Conservation (phyloP, 768 basidiomycete genomes). For the Pilatotrama ljubarskyi region DNA sequence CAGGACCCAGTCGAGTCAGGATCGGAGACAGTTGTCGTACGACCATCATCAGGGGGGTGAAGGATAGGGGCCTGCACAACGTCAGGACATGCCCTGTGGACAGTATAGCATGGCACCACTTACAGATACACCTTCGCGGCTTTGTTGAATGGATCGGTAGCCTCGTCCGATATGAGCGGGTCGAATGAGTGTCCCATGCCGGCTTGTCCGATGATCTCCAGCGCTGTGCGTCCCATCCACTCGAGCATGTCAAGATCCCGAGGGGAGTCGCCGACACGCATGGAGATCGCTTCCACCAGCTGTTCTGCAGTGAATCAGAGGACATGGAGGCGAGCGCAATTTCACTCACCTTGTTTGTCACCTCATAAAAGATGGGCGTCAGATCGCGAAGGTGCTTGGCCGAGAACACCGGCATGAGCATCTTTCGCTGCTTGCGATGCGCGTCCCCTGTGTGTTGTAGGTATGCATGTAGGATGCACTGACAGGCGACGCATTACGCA, state of each 20-base stretch:
- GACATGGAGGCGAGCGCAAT: not conserved
- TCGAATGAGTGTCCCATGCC: slow-evolving; percentile 45
- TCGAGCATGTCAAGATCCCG: slow-evolving; percentile 28
- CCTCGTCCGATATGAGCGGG: slow-evolving; percentile 34
- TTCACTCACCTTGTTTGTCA: slow-evolving; percentile 16
- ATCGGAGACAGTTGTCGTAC: slow-evolving; percentile 47
- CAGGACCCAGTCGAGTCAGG: slow-evolving; percentile 41
- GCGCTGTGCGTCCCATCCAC: slow-evolving; percentile 31
- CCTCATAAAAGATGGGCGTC: slow-evolving; percentile 26
- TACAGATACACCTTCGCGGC: slow-evolving; percentile 35
- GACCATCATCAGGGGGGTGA: slow-evolving; percentile 36
- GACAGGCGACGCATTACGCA: not conserved
- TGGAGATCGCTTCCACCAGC: slow-evolving; percentile 19
- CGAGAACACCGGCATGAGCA: slow-evolving; percentile 28
- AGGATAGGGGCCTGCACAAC: slow-evolving; percentile 29
- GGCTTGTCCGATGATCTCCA: slow-evolving; percentile 46
- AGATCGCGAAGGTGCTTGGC: slow-evolving; percentile 25
- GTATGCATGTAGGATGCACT: not conserved
- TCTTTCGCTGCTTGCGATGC: slow-evolving; percentile 26
- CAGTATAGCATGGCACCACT: not conserved
- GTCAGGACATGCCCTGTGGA: not conserved
- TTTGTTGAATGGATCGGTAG: slow-evolving; percentile 28
- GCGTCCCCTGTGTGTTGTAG: slow-evolving; percentile 17
- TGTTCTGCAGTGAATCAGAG: not conserved
- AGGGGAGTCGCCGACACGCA: not conserved